Conservation (phyloP, 495 filamentous ascomycete species). For the Hypoxylon subgilvum region DNA sequence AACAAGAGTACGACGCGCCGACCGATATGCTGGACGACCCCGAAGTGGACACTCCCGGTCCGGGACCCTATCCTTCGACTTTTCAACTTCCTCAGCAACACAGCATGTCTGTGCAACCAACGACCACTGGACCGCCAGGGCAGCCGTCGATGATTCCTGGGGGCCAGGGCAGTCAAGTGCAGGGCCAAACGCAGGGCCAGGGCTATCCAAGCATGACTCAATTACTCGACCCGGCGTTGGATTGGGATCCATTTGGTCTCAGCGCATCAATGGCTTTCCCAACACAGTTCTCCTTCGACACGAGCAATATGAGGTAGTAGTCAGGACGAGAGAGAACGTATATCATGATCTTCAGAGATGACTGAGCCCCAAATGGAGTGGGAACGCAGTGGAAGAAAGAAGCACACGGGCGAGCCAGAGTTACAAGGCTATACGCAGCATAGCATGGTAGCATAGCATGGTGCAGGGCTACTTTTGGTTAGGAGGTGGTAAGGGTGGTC, state of each 20-base stretch:
- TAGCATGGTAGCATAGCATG: not conserved
- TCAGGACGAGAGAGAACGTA: not conserved
- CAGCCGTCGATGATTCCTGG: conserved; percentile 40
- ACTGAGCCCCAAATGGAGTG: not conserved
- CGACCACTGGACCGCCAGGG: conserved; percentile 47
- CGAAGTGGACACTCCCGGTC: conserved; percentile 70
- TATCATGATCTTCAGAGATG: not conserved
- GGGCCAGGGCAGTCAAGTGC: conserved; percentile 43
- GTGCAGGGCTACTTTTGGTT: not conserved
- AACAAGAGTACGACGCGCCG: conserved; percentile 98
- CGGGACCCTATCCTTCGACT: conserved; percentile 66
- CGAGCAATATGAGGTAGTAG: conserved; percentile 60
- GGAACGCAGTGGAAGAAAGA: not conserved
- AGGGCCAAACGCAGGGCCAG: conserved; percentile 49
- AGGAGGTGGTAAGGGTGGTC: not conserved
- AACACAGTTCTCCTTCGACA: conserved; percentile 83
- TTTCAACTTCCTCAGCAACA: conserved; percentile 41
- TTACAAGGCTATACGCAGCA: too few relatives aligned
- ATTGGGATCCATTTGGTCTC: conserved; percentile 88
- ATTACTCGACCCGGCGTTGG: conserved; percentile 79
- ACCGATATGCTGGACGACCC: conserved; percentile 90
- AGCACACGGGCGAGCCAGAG: conserved; percentile 1
- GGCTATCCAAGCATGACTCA: conserved; percentile 66
- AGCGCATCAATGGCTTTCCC: conserved; percentile 95
- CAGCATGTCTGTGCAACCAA: conserved; percentile 50